phyloP scores from a whole-genome alignment of 2,329 filamentous ascomycete species.

The Aureobasidium uvarum region DNA sequence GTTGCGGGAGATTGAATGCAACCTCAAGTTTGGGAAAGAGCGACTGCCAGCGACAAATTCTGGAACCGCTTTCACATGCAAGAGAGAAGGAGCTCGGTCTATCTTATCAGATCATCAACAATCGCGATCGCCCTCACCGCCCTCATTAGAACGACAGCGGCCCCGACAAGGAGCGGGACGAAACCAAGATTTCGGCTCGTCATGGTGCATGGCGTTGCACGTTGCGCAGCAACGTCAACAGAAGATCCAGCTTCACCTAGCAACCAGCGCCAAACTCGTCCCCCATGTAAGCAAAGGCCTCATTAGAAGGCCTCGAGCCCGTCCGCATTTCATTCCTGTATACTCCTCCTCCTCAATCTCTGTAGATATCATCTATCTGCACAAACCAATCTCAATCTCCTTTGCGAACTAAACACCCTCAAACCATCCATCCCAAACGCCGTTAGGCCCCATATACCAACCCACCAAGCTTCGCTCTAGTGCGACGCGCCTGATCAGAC shows the following conservation, averaged over 20 bases:
- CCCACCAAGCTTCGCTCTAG: conserved; percentile 6
- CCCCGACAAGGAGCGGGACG: conserved; percentile 1
- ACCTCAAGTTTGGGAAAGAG: background rate
- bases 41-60: background rate
- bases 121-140: conserved; percentile 3
- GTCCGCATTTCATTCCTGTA: conserved; percentile 7
- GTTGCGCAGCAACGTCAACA: conserved; percentile 6
- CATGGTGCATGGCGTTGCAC: conserved; percentile 21
- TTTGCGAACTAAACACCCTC: conserved; percentile 3
- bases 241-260: conserved; percentile 13
- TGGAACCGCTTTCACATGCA: conserved; percentile 21
- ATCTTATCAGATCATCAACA: conserved; percentile 7
- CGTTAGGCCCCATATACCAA: conserved; percentile 22
- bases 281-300: conserved; percentile 25
- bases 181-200: conserved; percentile 18
- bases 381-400: background rate
- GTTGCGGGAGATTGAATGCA: background rate
- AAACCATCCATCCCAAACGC: conserved; percentile 7
- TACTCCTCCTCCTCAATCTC: background rate
- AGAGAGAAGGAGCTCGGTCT: background rate
- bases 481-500: conserved; percentile 20
- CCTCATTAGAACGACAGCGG: conserved; percentile 15
- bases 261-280: conserved; percentile 19
- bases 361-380: conserved; percentile 24
- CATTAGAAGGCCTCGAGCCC: conserved; percentile 23